phyloP scores from a whole-genome alignment of 306 rosid species.

The Quercus wislizeni region DNA sequence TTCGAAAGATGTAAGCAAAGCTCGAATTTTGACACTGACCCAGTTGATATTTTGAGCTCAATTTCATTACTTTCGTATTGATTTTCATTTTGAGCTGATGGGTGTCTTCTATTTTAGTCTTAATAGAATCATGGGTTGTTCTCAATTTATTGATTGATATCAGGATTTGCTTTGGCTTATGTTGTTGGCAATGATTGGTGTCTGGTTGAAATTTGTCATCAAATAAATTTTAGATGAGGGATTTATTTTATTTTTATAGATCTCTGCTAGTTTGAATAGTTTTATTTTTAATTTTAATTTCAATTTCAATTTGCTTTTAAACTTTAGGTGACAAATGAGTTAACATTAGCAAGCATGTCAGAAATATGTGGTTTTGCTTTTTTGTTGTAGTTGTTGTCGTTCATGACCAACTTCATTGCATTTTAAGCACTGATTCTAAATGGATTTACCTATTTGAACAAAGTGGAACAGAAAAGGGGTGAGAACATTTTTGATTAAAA shows the following conservation, averaged over 20 bases:
- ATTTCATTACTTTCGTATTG: not conserved
- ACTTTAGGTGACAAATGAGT: not conserved
- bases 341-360: not conserved
- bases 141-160: not conserved
- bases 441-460: not conserved
- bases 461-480: not conserved
- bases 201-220: not conserved
- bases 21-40: not conserved
- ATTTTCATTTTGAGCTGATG: not conserved
- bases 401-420: not conserved
- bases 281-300: not conserved
- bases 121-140: not conserved
- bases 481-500: not conserved
- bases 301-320: not conserved
- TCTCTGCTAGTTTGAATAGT: not conserved
- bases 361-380: not conserved
- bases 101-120: not conserved
- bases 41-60: not conserved
- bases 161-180: not conserved
- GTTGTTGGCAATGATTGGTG: not conserved
- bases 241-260: not conserved
- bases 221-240: not conserved
- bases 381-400: not conserved
- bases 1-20: constrained; percentile 65
- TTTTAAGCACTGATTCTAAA: not conserved